A percentile compares a stretch with the other conserved stretches of the same genome.
These are phyloP conservation scores for Malus domestica DNA, from an alignment of 306 rosid genomes.

Conservation along the genomic window DNA sequence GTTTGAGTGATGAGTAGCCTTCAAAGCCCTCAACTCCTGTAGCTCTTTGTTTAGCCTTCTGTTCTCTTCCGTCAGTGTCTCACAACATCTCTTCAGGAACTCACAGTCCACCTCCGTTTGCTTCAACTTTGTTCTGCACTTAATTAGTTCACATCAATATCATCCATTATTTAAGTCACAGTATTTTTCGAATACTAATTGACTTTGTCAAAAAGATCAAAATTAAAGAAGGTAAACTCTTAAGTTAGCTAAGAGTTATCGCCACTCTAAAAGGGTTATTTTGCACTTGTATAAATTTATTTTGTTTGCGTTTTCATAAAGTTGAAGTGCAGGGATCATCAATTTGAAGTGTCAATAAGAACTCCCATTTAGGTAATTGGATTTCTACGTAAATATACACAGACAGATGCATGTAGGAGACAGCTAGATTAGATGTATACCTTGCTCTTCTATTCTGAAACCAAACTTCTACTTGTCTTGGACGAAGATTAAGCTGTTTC, in stretches of 20 bases:
- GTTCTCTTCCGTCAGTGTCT: conserved; percentile 67
- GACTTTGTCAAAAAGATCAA: neutral
- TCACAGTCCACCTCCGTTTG: conserved; percentile 78
- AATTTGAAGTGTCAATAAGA: too few relatives aligned
- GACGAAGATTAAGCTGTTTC: conserved; percentile 23
- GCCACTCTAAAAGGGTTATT: too few relatives aligned
- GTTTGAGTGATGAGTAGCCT: conserved; percentile 33
- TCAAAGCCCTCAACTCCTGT: conserved; percentile 66
- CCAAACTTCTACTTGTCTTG: conserved; percentile 37
- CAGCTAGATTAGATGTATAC: neutral
- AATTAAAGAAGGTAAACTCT: neutral
- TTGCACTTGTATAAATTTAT: too few relatives aligned
- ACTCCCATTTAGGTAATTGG: neutral
- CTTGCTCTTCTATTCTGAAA: conserved; percentile 37
- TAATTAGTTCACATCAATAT: neutral
- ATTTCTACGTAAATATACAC: neutral
- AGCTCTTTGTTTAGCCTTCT: conserved; percentile 68
- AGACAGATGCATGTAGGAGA: neutral
- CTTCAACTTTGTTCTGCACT: conserved; percentile 46
- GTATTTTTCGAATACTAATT: neutral
- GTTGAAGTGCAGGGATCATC: too few relatives aligned
- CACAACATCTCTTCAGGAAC: conserved; percentile 60
- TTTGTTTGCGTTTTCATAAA: too few relatives aligned
- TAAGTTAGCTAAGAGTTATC: neutral
- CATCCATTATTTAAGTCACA: neutral